phyloP scores from a whole-genome alignment of 441 rosid genomes.

The Adansonia rubrostipa region DNA sequence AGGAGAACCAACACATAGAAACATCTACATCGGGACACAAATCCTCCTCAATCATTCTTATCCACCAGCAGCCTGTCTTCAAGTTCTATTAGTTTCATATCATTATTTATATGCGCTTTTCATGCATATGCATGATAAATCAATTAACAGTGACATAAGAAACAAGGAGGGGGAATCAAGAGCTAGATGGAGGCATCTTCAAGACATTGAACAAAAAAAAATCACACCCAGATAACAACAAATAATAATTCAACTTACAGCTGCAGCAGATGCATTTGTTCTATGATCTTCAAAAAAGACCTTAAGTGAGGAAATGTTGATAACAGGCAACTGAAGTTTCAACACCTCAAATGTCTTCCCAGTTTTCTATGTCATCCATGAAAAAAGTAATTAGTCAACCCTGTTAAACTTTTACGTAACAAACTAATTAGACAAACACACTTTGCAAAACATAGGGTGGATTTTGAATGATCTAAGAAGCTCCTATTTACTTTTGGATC shows the following conservation, averaged over 20 bases:
- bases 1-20: not conserved
- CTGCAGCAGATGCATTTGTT: conserved; percentile 83
- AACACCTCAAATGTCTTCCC: conserved; percentile 81
- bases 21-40: not conserved
- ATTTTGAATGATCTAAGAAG: conserved; percentile 10
- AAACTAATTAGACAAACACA: conserved; percentile 17
- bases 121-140: conserved; percentile 3
- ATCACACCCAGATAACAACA: conserved; percentile 17
- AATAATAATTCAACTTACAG: conserved; percentile 61
- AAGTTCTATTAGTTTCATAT: not conserved
- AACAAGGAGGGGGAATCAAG: not conserved
- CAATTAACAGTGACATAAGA: not conserved
- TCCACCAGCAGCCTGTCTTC: not conserved
- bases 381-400: conserved; percentile 10
- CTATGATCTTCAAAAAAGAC: conserved; percentile 92
- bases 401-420: not conserved
- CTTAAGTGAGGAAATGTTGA: conserved; percentile 78
- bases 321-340: conserved; percentile 78
- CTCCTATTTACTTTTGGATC: conserved; percentile 8
- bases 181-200: not conserved
- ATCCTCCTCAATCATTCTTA: not conserved
- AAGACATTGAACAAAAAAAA: conserved; percentile 20
- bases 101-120: not conserved
- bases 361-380: conserved; percentile 67
- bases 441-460: conserved; percentile 19